Evolutionary conservation across 1,284 basidiomycete genomes (phyloP), one percentile per base, ranked within the genome.

Genomic region (Flammula alnicola): DNA sequence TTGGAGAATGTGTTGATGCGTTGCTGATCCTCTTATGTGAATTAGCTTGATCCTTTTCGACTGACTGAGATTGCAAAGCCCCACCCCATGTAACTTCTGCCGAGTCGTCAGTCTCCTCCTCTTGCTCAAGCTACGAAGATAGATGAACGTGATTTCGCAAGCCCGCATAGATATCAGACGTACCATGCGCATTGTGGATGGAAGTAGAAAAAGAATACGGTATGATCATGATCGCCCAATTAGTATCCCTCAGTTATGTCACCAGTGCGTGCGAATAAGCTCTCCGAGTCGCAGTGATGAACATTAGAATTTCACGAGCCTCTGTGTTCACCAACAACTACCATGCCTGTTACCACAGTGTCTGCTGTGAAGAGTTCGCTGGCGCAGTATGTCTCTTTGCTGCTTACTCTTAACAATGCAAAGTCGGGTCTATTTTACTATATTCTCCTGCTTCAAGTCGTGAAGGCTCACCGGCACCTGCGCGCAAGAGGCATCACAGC

Each of bases 1-100:
- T 94, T 95, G 0, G 93, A 96, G 68, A 99, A 98, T 0, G 83
- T 79, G 72, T 92, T 98, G 74, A 98, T 99, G 14, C 81, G 79
- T 61, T 94, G 85, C 70, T 98, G 95, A 69, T 99, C 95, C 79
- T 95, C 91, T 93, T 60, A 25, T 40, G 30, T 53, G 44, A 51
- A 40, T 52, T 47, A 53, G 52, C 44, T 23, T 29, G 31, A 22
- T 43, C 11, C 30, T 26, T 43, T 25, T 25, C 43, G 27, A 38
- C 7, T 12, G 19, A 30, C 31, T 23, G 30, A 12, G 32, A 37
- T 10, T 40, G 23, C 35, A 25, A 49, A 25, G 25, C 49, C 82
- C 54, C 54, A 93, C 91, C 91, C 94, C 93, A 96, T 20, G 91
- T 93, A 41, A 98, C 95, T 68, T 96, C 92, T 51, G 86, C 84